Conservation (phyloP, 179 eudicot species). For the Monotropa hypopitys region DNA sequence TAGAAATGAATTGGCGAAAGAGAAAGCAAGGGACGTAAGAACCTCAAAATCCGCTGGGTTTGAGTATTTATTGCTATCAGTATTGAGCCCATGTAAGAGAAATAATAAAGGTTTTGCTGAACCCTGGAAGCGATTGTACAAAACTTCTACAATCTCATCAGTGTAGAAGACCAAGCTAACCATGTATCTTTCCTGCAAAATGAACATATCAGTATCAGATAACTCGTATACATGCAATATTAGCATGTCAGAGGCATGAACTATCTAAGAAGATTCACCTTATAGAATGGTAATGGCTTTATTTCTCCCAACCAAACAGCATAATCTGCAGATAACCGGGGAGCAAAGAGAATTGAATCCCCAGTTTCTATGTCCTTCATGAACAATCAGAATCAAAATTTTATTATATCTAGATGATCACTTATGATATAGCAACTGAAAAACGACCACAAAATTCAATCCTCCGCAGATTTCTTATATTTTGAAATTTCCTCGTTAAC, state of each 20-base stretch:
- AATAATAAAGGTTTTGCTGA: conserved; percentile 49
- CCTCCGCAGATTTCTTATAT: background rate
- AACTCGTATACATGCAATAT: background rate
- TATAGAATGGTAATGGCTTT: conserved; percentile 47
- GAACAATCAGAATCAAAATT: background rate
- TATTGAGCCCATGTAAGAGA: conserved; percentile 86
- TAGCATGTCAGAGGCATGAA: background rate
- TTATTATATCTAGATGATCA: background rate
- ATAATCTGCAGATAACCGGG: conserved; percentile 74
- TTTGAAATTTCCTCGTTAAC: background rate
- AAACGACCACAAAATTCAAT: background rate
- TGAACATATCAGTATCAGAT: conserved; percentile 13
- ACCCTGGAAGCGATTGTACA: conserved; percentile 44
- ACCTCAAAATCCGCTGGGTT: conserved; percentile 94
- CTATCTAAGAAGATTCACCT: conserved; percentile 29
- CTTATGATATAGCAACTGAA: background rate
- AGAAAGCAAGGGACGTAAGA: background rate
- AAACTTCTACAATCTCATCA: conserved; percentile 58
- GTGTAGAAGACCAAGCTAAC: conserved; percentile 42
- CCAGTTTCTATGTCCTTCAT: conserved; percentile 72
- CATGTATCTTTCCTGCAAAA: conserved; percentile 74
- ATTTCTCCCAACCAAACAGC: conserved; percentile 95
- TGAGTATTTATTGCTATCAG: conserved; percentile 78
- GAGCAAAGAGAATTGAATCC: conserved; percentile 68
- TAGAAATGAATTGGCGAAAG: background rate